Evolutionary conservation across 2,329 filamentous ascomycete genomes (phyloP), one percentile per base, ranked within the genome.

Genomic region (Botrytis fabae): DNA sequence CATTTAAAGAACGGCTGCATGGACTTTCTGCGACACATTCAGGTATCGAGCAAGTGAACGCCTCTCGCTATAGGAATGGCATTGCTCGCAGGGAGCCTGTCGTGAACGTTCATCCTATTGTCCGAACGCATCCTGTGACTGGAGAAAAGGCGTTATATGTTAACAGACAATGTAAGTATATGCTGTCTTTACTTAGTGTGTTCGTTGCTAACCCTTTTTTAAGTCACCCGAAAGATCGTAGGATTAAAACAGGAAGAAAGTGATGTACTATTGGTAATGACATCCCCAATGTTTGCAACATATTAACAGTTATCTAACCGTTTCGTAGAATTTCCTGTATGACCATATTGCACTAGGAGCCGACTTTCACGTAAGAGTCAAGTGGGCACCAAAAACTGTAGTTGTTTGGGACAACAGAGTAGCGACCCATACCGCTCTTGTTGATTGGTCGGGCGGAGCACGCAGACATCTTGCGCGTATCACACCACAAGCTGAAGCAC

Each of bases 351-450:
- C 90, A 0, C 86, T 88, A 59, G 91, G 91, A 32, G 89, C 91
- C 68, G 92, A 94, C 79, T 89, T 94, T 81, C 92, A 95, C 77
- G 86, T 86, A 8, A 87, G 92, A 38, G 86, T 97, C 68, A 92
- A 91, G 81, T 97, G 93, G 93, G 89, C 90, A 77, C 86, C 89
- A 61, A 88, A 89, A n/a, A 95, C 92, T 0, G 93, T 97, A 1
- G 92, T 96, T 2, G 90, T 95, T 0, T 97, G 93, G 93, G 93
- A 96, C 80, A 96, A 95, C 83, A 86, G 93, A 46, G 89, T 95
- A 0, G 94, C 92, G 16, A 87, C 90, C 77, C 93, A 97, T 81
- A 92, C 92, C 10, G 93, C 93, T 2, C 84, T 95, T 57, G 85
- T 95, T 5, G 93, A 97, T 81, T 97, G 93, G 93, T 89, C 92